Percentiles rank a stretch among this genome's conserved stretches.
These are phyloP conservation scores for Athelia psychrophila DNA, from an alignment of 1,284 basidiomycete species.

Conservation along the genomic window DNA sequence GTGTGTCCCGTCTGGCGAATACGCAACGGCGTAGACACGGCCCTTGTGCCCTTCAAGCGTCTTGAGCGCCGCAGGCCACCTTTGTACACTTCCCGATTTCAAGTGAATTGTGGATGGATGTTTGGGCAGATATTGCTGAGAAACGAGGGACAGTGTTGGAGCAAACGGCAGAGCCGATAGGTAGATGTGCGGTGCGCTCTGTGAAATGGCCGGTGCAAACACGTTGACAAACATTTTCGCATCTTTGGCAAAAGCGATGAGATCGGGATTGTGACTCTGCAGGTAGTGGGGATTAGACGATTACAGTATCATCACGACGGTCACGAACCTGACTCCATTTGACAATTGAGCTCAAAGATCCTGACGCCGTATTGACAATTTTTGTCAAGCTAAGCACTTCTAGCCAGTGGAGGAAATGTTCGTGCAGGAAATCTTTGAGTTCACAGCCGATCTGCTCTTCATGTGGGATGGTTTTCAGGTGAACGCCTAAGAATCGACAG, in stretches of 20 bases:
- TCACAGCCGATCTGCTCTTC: background rate
- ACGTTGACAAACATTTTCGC: background rate
- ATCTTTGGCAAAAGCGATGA: background rate
- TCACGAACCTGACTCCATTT: background rate
- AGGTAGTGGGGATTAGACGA: background rate
- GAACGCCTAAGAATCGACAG: background rate
- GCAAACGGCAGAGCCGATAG: background rate
- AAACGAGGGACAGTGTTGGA: background rate
- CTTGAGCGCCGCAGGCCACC: background rate
- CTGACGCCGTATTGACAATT: background rate
- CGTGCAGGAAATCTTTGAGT: background rate
- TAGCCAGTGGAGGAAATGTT: background rate
- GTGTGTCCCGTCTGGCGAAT: slow-evolving; percentile 7
- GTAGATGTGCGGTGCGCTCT: background rate
- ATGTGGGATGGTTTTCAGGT: background rate
- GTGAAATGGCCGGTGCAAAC: background rate
- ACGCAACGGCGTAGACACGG: slow-evolving; percentile 11
- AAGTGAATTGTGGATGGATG: background rate
- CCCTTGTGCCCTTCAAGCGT: slow-evolving; percentile 2
- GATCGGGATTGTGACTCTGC: background rate
- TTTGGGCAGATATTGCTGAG: background rate
- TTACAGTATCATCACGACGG: background rate
- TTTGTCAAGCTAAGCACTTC: background rate
- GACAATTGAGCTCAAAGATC: background rate
- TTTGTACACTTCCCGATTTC: background rate